Conservation (phyloP, 345 rosid genomes). For the Reutealis trisperma region DNA sequence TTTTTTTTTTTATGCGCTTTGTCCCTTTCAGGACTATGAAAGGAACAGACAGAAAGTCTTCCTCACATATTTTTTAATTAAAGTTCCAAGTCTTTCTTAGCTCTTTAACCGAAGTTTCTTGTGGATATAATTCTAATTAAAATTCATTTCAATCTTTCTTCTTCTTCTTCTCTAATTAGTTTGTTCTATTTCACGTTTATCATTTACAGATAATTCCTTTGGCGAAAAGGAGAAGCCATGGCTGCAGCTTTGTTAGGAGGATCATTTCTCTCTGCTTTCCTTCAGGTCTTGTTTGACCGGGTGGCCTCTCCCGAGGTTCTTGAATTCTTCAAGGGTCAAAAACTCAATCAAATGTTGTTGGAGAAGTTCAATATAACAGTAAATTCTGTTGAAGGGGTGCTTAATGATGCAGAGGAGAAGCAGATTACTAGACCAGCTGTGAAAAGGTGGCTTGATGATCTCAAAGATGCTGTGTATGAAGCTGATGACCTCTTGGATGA, state of each 20-base stretch:
- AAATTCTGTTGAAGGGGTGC: slow-evolving; percentile 1
- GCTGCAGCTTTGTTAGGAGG: slow-evolving; percentile 9
- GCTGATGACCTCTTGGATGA: slow-evolving; percentile 18
- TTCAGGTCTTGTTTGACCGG: slow-evolving; percentile 7
- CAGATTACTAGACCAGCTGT: slow-evolving; percentile 7
- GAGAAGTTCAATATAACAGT: slow-evolving; percentile 4
- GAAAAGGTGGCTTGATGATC: slow-evolving; percentile 14
- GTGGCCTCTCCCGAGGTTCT: slow-evolving; percentile 7
- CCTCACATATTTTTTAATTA: too few species aligned
- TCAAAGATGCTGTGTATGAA: slow-evolving; percentile 18
- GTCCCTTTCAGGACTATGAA: background rate
- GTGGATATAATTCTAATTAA: background rate
- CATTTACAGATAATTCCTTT: background rate
- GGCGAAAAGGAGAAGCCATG: slow-evolving; percentile 4
- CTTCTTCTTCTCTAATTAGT: background rate
- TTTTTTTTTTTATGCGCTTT: background rate
- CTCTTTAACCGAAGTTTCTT: background rate
- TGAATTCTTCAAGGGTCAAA: slow-evolving; percentile 9
- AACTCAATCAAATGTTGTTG: slow-evolving; percentile 8
- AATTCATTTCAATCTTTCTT: background rate
- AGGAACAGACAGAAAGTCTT: background rate
- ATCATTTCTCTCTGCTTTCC: slow-evolving; percentile 12
- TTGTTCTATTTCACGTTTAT: background rate
- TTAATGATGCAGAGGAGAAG: slow-evolving; percentile 23
- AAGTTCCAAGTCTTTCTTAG: background rate